Evolutionary conservation across 305 asterid genomes (phyloP), one percentile per base, ranked within the genome.

Genomic region (Fraxinus angustifolia): DNA sequence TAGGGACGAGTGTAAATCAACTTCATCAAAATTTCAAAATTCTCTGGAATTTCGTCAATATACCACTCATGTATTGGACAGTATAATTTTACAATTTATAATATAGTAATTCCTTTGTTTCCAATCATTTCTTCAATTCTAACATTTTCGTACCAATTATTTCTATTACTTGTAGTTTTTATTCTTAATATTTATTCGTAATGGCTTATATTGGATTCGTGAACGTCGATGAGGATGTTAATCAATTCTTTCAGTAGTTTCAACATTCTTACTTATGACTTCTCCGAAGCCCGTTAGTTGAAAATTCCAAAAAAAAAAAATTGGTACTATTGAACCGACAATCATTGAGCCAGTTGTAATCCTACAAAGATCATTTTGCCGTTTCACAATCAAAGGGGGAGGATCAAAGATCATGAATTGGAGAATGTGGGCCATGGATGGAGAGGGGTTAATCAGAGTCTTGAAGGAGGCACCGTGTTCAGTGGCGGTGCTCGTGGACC

Each of bases 401-500:
- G 53, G 33, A 77, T 35, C 21, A 67, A 79, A 31, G 76, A 67
- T n/a, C 81, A 71, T 56, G 82, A 58, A 82, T 83, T 70, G 80
- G 88, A 87, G 82, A 73, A 12, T 80, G n/a, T 50, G 34, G 89
- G 88, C 33, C 87, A 88, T 0, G 87, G 82, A 17, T 88, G 90
- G 93, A 85, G 88, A 16, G 76, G 74, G 35, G 88, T 87, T 23
- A 89, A 91, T 35, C 89, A 84, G 87, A 77, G 88, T 91, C 23
- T 10, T 89, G 76, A 79, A 71, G 73, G 86, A 75, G 78, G 88
- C 92, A 38, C 89, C 81, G 4, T 90, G 91, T 74, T 73, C 91
- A 2, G 93, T 86, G 71, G 92, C 87, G 4, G 84, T 90, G 73
- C 84, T 91, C 7, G 89, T 91, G 42, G 91, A 91, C 83, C 86